These are phyloP conservation scores for Sanguinoderma infundibulare DNA, from an alignment of 1,284 basidiomycete species.

Conservation along the genomic window DNA sequence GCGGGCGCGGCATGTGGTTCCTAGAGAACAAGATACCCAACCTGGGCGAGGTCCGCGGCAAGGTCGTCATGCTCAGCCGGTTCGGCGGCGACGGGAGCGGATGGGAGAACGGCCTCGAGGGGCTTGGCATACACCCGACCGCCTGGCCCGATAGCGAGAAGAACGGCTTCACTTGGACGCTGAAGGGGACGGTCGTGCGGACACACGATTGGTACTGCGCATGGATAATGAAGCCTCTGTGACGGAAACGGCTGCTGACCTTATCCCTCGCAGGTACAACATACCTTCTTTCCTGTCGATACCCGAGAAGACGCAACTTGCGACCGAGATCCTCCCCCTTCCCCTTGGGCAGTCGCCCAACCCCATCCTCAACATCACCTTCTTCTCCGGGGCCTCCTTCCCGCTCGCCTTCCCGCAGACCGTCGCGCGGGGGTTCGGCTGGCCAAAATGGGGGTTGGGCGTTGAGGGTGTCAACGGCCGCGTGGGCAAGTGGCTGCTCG, in stretches of 20 bases:
- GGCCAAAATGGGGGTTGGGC: slow-evolving; percentile 73
- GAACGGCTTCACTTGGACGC: slow-evolving; percentile 76
- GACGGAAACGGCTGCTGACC: neutral
- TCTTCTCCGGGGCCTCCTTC: slow-evolving; percentile 80
- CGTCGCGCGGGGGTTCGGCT: slow-evolving; percentile 82
- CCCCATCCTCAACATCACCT: slow-evolving; percentile 70
- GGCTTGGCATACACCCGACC: slow-evolving; percentile 81
- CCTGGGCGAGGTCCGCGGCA: slow-evolving; percentile 83
- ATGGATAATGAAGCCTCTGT: neutral
- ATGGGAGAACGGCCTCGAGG: slow-evolving; percentile 69
- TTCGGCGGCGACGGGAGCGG: slow-evolving; percentile 71
- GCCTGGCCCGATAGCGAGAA: slow-evolving; percentile 81
- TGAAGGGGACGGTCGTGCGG: slow-evolving; percentile 67
- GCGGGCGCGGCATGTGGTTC: slow-evolving; percentile 75
- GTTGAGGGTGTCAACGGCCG: slow-evolving; percentile 84
- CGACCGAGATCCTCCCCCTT: slow-evolving; percentile 56
- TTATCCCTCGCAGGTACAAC: slow-evolving; percentile 62
- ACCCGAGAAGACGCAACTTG: slow-evolving; percentile 73
- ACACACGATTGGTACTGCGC: slow-evolving; percentile 82
- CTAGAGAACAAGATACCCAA: slow-evolving; percentile 77
- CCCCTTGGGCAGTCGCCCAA: slow-evolving; percentile 41
- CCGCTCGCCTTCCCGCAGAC: slow-evolving; percentile 77
- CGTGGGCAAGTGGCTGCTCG: slow-evolving; percentile 72
- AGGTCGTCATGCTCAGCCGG: slow-evolving; percentile 81
- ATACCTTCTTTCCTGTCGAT: slow-evolving; percentile 79